Base-by-base conservation (phyloP, 1,284 basidiomycete genomes). In the Boletus mariae region DNA sequence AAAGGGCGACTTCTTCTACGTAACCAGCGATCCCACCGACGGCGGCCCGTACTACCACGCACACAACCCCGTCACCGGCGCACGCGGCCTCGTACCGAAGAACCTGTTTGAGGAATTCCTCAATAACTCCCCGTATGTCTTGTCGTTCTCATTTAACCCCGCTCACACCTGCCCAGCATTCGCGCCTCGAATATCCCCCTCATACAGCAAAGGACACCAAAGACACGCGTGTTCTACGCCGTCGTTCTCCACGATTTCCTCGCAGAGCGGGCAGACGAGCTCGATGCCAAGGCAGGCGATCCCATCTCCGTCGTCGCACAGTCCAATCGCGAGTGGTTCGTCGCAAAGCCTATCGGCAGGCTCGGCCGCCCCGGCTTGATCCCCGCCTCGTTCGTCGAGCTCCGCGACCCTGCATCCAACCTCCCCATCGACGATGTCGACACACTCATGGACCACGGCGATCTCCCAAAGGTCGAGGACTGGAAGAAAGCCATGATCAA, bases 1-100 rank as follows among this genome's bases (percentile, higher is more conserved):
- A 60, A 90, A 91, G 72, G 97, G 97, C 57, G 97, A 99, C 75
- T 98, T 98, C 74, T 98, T 98, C 77, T 92, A 98, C 73, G 95
- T 99, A 54, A 79, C 92, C 34, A 83, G 84, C 58, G 92, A 96
- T 62, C 75, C 80, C 15, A 76, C 83, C 47, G 68, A 74, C 43
- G 67, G 76, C 25, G 79, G 75, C 6, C 71, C 75, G 37, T 94
- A 85, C 83, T 95, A 90, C 65, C 89, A 94, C 68, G 93, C 90
- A 5, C 84, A 94, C 67, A 95, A 99, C 69, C 96, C 97, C 15
- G 80, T 95, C 62, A 88, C 90, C 11, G 92, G 92, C 41, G 88
- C 94, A 5, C 82, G 97, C 55, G 97, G 97, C 5, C 80, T 95
- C 37, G 97, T 99, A 1, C 94, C 94, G 34, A 85, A 84, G 61